Conservation (phyloP, 169 alveolate species). For the Theileria equi region DNA sequence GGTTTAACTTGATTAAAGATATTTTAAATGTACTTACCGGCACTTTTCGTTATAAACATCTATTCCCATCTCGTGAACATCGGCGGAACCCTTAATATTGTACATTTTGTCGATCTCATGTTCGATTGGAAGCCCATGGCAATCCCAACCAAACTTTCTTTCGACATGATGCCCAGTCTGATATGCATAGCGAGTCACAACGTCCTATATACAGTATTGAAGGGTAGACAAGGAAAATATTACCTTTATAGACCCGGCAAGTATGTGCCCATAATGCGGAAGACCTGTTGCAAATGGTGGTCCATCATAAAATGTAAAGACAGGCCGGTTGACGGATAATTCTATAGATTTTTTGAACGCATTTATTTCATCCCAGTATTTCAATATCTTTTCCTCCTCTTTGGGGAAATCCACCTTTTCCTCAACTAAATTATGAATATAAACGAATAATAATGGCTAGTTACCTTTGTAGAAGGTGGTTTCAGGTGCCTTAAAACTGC, state of each 20-base stretch:
- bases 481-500: neutral
- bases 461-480: constrained; percentile 51
- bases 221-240: neutral
- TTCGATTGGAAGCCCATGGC: constrained; percentile 99
- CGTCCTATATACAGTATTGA: constrained; percentile 81
- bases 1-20: constrained; percentile 34
- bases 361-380: constrained; percentile 82
- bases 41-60: constrained; percentile 74
- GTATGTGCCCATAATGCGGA: constrained; percentile 99
- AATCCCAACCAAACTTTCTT: constrained; percentile 99
- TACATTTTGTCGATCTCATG: constrained; percentile 93
- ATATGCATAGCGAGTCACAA: constrained; percentile 96
- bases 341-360: constrained; percentile 76
- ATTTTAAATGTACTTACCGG: no score
- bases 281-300: constrained; percentile 99
- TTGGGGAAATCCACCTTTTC: constrained; percentile 86
- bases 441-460: neutral
- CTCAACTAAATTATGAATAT: constrained; percentile 55
- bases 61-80: constrained; percentile 88
- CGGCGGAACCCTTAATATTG: constrained; percentile 85
- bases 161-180: constrained; percentile 94
- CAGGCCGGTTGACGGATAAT: constrained; percentile 80
- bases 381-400: constrained; percentile 83
- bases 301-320: constrained; percentile 97
- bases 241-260: constrained; percentile 98